These are phyloP conservation scores for Candida dubliniensis DNA, from an alignment of 1,139 yeast genomes.

Conservation along the genomic window DNA sequence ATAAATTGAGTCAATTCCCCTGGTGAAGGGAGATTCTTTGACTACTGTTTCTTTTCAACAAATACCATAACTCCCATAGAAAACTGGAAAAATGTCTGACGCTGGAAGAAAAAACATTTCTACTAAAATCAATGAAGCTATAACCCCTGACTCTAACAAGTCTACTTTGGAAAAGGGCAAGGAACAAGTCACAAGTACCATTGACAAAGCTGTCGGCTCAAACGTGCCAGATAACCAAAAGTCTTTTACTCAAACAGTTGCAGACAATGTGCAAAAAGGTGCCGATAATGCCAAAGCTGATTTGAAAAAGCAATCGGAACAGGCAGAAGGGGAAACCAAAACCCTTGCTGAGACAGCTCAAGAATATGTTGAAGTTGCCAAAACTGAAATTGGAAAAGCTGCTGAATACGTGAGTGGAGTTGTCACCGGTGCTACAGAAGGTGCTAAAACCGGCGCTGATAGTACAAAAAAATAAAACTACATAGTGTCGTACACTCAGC, in stretches of 20 bases:
- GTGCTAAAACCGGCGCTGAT: constrained; percentile 50
- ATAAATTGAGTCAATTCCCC: not conserved
- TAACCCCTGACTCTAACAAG: constrained; percentile 77
- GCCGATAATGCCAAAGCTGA: constrained; percentile 49
- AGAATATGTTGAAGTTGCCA: constrained; percentile 63
- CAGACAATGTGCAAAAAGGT: constrained; percentile 55
- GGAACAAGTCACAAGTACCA: constrained; percentile 65
- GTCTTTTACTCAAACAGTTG: constrained; percentile 64
- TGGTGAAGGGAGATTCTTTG: not conserved
- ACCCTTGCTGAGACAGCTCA: constrained; percentile 55
- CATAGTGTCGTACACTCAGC: not conserved
- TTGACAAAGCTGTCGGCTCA: constrained; percentile 62
- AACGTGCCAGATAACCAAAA: constrained; percentile 65
- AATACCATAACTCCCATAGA: not conserved
- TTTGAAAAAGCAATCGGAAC: constrained; percentile 22
- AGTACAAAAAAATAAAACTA: constrained; percentile 24
- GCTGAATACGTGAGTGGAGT: constrained; percentile 60
- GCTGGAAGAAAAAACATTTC: constrained; percentile 73
- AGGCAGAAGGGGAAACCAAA: constrained; percentile 18
- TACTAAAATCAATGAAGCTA: constrained; percentile 63
- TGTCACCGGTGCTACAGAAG: constrained; percentile 61
- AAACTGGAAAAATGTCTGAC: constrained; percentile 56
- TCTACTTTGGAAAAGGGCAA: constrained; percentile 62
- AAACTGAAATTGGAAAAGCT: constrained; percentile 59
- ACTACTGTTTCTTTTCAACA: not conserved